Conservation (phyloP, 2,329 filamentous ascomycete species). For the Pseudocercospora eumusae region DNA sequence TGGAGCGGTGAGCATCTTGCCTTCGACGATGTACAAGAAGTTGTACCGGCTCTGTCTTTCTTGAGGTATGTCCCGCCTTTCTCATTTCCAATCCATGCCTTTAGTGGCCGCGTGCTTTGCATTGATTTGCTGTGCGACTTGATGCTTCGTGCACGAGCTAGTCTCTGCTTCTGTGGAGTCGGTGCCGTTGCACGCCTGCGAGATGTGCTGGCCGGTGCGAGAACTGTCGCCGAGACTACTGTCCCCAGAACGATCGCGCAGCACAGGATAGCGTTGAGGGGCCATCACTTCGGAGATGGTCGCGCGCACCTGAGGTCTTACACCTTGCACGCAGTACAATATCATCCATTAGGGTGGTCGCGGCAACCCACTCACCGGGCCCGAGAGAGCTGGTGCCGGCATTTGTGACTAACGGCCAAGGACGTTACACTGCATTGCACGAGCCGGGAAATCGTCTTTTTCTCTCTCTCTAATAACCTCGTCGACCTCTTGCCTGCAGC, state of each 20-base stretch:
- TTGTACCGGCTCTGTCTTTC: conserved; percentile 52
- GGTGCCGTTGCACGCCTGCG: neutral
- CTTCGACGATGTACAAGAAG: conserved; percentile 47
- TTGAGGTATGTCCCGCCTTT: conserved; percentile 45
- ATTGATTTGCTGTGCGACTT: conserved; percentile 5
- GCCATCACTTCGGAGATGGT: conserved; percentile 2
- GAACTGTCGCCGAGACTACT: neutral
- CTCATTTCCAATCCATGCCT: conserved; percentile 5
- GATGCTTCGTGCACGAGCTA: neutral
- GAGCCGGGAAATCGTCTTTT: neutral
- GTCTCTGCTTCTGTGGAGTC: neutral
- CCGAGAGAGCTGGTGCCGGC: conserved; percentile 4
- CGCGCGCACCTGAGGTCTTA: neutral
- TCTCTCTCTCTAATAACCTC: neutral
- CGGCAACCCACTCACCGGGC: neutral
- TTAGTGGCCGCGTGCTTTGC: neutral
- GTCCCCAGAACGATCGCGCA: neutral
- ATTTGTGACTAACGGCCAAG: neutral
- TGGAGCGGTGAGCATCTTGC: conserved; percentile 48
- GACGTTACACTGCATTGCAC: conserved; percentile 7
- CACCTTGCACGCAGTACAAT: neutral
- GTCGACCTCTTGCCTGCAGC: neutral
- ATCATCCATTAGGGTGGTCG: neutral
- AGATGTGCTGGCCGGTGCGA: neutral
- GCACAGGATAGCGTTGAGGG: conserved; percentile 23